Evolutionary conservation across 805 yeast genomes (phyloP).

Genomic region (Hanseniaspora clermontiae): DNA sequence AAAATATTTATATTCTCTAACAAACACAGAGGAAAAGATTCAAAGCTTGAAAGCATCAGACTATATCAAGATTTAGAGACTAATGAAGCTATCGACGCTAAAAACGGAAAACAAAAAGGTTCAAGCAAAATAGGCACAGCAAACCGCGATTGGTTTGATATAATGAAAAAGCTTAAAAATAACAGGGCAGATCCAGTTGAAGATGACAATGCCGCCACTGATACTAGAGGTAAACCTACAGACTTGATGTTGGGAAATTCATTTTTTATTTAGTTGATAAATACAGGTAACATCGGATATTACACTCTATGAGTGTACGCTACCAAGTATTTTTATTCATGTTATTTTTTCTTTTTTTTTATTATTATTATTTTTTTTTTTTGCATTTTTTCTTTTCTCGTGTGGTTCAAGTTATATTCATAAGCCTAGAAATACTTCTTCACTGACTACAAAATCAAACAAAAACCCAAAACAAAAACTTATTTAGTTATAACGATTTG

Average conservation of each 20-base stretch:
- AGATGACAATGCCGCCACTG: too few relatives aligned
- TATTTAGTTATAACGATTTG: not conserved
- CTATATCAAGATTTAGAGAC: slow-evolving; percentile 31
- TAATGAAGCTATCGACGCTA: not conserved
- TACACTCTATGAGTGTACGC: not conserved
- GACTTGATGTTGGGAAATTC: not conserved
- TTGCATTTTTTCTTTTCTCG: too few relatives aligned
- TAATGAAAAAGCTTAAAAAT: not conserved
- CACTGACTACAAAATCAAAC: too few relatives aligned
- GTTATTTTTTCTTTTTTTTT: too few relatives aligned
- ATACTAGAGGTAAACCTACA: not conserved
- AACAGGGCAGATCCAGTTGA: too few relatives aligned
- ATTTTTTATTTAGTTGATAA: not conserved
- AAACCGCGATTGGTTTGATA: not conserved
- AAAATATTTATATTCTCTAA: slow-evolving; percentile 33
- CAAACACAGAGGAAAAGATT: slow-evolving; percentile 92
- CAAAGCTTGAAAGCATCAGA: slow-evolving; percentile 70
- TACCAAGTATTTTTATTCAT: too few relatives aligned
- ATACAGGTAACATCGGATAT: not conserved
- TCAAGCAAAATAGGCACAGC: not conserved
- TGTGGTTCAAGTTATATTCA: too few relatives aligned
- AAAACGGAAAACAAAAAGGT: not conserved
- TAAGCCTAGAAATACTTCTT: too few relatives aligned
- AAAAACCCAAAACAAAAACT: not conserved
- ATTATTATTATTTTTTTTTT: too few relatives aligned